Percentiles rank a stretch among this genome's conserved stretches.
phyloP scores from a whole-genome alignment of 1,139 yeast species.

The Kazachstania sp. region DNA sequence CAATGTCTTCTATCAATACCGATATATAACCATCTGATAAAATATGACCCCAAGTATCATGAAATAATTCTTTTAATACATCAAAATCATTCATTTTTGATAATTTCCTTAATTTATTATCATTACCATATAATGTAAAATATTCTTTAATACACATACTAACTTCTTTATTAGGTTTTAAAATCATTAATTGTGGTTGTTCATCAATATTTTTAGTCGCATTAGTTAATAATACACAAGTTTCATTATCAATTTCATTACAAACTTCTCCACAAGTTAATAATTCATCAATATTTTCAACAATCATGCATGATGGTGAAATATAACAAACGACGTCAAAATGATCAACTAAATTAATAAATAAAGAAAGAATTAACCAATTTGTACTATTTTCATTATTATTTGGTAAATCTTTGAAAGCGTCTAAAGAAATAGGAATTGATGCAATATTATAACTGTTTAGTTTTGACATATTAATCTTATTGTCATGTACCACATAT shows the following conservation, averaged over 20 bases:
- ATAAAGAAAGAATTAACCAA: conserved; percentile 20
- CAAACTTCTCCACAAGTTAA: conserved; percentile 19
- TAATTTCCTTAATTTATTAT: conserved; percentile 13
- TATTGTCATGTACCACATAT: conserved; percentile 18
- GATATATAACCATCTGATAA: conserved; percentile 18
- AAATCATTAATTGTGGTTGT: conserved; percentile 18
- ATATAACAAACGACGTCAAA: conserved; percentile 27
- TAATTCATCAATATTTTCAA: conserved; percentile 27
- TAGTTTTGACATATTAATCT: conserved; percentile 15
- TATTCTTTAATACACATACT: conserved; percentile 30
- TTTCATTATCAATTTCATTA: conserved; percentile 25
- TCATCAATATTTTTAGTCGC: conserved; percentile 6
- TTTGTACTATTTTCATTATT: conserved; percentile 6
- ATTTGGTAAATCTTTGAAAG: conserved; percentile 3
- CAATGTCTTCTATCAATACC: conserved; percentile 5
- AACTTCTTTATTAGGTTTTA: conserved; percentile 27
- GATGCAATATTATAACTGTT: conserved; percentile 11
- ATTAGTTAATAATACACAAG: conserved; percentile 20
- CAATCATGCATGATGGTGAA: conserved; percentile 25
- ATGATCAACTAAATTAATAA: conserved; percentile 15
- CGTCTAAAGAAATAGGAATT: conserved; percentile 8
- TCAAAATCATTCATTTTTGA: conserved; percentile 17
- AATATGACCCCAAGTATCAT: conserved; percentile 27
- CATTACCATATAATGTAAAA: conserved; percentile 27
- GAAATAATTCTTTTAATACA: conserved; percentile 23